Conservation (phyloP, 192 early-diverging fungal species). For the Gaertneriomyces sp. region DNA sequence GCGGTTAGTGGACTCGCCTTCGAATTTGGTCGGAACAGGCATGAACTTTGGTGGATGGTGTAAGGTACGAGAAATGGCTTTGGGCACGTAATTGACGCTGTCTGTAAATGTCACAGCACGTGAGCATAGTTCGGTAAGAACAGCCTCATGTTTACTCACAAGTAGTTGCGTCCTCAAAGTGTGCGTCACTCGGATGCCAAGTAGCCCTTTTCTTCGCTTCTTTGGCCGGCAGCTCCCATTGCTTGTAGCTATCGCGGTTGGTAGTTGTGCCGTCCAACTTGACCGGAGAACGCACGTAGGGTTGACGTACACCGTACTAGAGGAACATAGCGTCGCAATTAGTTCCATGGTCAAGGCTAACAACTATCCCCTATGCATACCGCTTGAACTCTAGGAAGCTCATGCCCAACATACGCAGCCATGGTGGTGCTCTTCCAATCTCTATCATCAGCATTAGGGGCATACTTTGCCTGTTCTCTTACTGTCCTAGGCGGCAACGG, state of each 20-base stretch:
- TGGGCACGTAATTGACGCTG: slow-evolving; percentile 28
- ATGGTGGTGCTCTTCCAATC: slow-evolving; percentile 47
- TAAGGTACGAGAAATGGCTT: slow-evolving; percentile 16
- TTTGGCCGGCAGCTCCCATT: slow-evolving; percentile 30
- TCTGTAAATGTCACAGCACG: slow-evolving; percentile 4
- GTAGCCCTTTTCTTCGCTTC: slow-evolving; percentile 17
- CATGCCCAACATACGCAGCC: slow-evolving; percentile 40
- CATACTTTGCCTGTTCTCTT: slow-evolving; percentile 36
- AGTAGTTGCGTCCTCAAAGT: slow-evolving; percentile 39
- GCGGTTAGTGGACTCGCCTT: slow-evolving; percentile 37
- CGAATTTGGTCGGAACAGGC: slow-evolving; percentile 34
- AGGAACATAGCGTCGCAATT: too few species aligned
- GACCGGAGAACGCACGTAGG: slow-evolving; percentile 19
- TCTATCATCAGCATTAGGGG: slow-evolving; percentile 13
- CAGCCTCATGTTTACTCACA: slow-evolving; percentile 10
- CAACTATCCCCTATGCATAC: neutral
- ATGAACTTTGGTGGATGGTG: slow-evolving; percentile 6
- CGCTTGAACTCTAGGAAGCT: slow-evolving; percentile 13
- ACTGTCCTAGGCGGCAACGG: slow-evolving; percentile 23
- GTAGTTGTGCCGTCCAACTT: slow-evolving; percentile 43
- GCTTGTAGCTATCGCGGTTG: slow-evolving; percentile 31
- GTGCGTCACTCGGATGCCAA: slow-evolving; percentile 34
- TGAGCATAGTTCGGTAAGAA: neutral
- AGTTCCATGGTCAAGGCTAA: too few species aligned
- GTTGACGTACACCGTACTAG: slow-evolving; percentile 14